Percentiles rank a stretch among this genome's conserved stretches.
Evolutionary conservation across 1,284 basidiomycete species (phyloP).

Genomic region (Mycena citricolor): DNA sequence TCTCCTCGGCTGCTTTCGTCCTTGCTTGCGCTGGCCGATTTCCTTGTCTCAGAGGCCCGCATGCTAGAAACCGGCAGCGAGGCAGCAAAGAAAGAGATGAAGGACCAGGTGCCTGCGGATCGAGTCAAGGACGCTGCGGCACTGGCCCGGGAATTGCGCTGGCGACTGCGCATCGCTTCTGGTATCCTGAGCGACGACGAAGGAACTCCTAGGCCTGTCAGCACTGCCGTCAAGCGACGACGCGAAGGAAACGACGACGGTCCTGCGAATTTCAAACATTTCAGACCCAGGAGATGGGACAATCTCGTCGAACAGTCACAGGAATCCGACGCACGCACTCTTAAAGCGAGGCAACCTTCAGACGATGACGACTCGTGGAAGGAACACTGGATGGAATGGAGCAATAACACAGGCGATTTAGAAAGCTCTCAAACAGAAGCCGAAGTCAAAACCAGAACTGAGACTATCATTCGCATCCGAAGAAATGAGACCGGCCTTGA

Average conservation of each 20-base stretch:
- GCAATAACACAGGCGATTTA: constrained; percentile 30
- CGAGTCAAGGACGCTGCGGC: constrained; percentile 76
- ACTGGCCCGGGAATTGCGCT: constrained; percentile 78
- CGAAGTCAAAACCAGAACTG: constrained; percentile 46
- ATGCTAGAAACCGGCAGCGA: constrained; percentile 66
- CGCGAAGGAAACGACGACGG: constrained; percentile 39
- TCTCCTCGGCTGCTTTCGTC: constrained; percentile 73
- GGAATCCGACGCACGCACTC: constrained; percentile 37
- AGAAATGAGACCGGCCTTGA: constrained; percentile 57
- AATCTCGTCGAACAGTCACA: constrained; percentile 41
- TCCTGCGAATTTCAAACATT: constrained; percentile 54
- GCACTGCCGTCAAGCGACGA: constrained; percentile 52
- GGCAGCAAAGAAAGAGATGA: constrained; percentile 65
- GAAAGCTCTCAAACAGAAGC: constrained; percentile 46
- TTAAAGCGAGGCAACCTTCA: constrained; percentile 37
- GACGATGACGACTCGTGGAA: constrained; percentile 40
- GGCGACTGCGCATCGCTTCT: constrained; percentile 68
- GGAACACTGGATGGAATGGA: constrained; percentile 36
- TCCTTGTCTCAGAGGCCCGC: constrained; percentile 77
- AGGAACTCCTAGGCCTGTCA: constrained; percentile 37
- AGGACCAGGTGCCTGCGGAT: constrained; percentile 80
- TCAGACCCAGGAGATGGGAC: constrained; percentile 68
- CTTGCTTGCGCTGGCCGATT: constrained; percentile 67
- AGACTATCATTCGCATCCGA: constrained; percentile 60
- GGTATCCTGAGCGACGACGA: constrained; percentile 75